Base-by-base conservation (phyloP, 2,329 filamentous ascomycete genomes). In the Monosporascus sp. region DNA sequence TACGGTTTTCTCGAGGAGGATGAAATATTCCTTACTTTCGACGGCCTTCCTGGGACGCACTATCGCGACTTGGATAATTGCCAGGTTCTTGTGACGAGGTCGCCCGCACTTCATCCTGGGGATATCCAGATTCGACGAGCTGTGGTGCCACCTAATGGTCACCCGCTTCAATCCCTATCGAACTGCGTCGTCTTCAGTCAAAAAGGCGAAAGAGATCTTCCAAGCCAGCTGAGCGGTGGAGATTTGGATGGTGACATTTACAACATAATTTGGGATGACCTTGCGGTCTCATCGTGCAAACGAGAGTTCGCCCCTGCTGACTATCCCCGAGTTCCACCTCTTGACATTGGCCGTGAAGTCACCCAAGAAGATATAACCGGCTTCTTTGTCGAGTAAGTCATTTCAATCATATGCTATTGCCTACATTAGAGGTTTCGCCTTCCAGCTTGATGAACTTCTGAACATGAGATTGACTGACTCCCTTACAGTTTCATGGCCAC, bases 201-300 rank as follows among this genome's bases (percentile, higher is more conserved):
- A 52, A 75, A 80, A 43, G 90, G 91, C 0, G 25, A 60, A 0
- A 81, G 90, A 17, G 90, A 95, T 63, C 72, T 96, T 0, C 89
- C 90, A 0, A 93, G 88, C 55, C 80, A 87, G 67, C 75, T 96
- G 0, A 87, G 87, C 50, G 90, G 90, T 1, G 90, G 90, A 0
- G 90, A 96, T 66, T 77, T 96, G 0, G 90, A 94, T 58, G 90
- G 90, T 0, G 91, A 96, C 65, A 71, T 89, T 0, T 96, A 88
- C 68, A 87, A 90, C 58, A 71, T 95, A 48, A 88, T 95, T 47
- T 94, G 82, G 77, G 89, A 95, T 59, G 60, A 68, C 0, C 63
- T 67, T 0, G 74, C 84, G 0, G 66, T 78, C 1, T 75, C 80
- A 0, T 65, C 63, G 5, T 61, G 53, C 27, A 41, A 59, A 11